Evolutionary conservation across 352 stramenopile species (phyloP), one percentile per base, ranked within the genome.

Genomic region (Phytophthora parvispora): DNA sequence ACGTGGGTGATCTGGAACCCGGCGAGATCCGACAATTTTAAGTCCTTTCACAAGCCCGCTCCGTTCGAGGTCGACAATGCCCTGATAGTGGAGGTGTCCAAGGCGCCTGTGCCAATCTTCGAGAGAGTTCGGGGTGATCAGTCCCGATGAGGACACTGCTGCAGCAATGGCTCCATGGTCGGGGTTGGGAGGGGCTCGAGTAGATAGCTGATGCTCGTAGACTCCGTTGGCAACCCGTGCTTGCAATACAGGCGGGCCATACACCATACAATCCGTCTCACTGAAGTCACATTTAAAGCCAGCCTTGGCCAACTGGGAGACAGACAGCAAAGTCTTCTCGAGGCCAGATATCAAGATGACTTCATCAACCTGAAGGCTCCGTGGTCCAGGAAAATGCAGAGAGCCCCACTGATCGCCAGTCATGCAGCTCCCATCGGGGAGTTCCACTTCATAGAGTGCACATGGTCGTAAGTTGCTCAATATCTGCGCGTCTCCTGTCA

Each of bases 51-150:
- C n/a, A n/a, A n/a, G n/a, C n/a, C n/a, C n/a, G n/a, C n/a, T n/a
- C n/a, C n/a, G n/a, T n/a, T n/a, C n/a, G n/a, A n/a, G n/a, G n/a
- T n/a, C n/a, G n/a, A n/a, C n/a, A n/a, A n/a, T n/a, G n/a, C n/a
- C n/a, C n/a, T n/a, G n/a, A n/a, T n/a, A n/a, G n/a, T n/a, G n/a
- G n/a, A n/a, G n/a, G n/a, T n/a, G n/a, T n/a, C n/a, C n/a, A n/a
- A n/a, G n/a, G n/a, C n/a, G n/a, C n/a, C n/a, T n/a, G n/a, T 45
- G 55, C 55, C 55, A 62, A 18, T 62, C 42, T 32, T 62, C 55
- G 24, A 62, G 42, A 10, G 42, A 62, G 12, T 62, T 28, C 6
- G 42, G 32, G 29, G 31, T n/a, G 4, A 57, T 9, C 6, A 15
- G n/a, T n/a, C n/a, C n/a, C n/a, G n/a, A n/a, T n/a, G n/a, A n/a